Evolutionary conservation across 2,329 filamentous ascomycete species (phyloP), one percentile per base, ranked within the genome.

Genomic region (Gremmenia infestans): DNA sequence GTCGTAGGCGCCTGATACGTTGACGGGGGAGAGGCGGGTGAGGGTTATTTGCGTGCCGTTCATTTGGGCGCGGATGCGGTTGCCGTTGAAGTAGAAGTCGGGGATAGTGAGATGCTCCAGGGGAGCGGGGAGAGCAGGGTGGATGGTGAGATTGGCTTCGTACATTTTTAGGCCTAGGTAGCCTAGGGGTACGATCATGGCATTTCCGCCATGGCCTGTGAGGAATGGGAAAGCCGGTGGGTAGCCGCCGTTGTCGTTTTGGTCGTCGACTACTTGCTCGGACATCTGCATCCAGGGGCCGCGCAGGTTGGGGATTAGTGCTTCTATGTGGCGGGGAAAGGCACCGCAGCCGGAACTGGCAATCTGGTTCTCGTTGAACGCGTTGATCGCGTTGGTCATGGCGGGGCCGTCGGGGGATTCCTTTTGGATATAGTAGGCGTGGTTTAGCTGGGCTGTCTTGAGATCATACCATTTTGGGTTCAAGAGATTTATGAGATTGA

Each of bases 381-480:
- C 81, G 69, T 87, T 88, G 14, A 87, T 83, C 12, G 83, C 82
- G 68, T 85, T 89, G 1, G 86, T 89, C 87, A 89, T 89, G 6
- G 82, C 86, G 0, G 0, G 87, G 0, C 87, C 86, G 60, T 87
- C 79, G 0, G 79, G 72, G 8, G 51, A 49, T 48, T 60, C 50
- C 14, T 56, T 58, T 19, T 56, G 48, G 14, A 42, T 53, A n/a
- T 61, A 61, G 17, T 61, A 63, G 3, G n/a, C 15, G 12, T 55
- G 50, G 35, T 60, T 52, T 17, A 19, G 11, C 6, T 25, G 37
- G 36, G 53, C 50, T 3, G 52, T 36, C 7, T 49, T 36, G 11
- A 55, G 39, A 1, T 49, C 46, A n/a, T 54, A 52, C 4, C 37
- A 50, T 15, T 52, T 42, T 11, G 53, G 37, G 8, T 50, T 37